Conservation (phyloP, 352 stramenopile genomes). For the Pythium dissimile region DNA sequence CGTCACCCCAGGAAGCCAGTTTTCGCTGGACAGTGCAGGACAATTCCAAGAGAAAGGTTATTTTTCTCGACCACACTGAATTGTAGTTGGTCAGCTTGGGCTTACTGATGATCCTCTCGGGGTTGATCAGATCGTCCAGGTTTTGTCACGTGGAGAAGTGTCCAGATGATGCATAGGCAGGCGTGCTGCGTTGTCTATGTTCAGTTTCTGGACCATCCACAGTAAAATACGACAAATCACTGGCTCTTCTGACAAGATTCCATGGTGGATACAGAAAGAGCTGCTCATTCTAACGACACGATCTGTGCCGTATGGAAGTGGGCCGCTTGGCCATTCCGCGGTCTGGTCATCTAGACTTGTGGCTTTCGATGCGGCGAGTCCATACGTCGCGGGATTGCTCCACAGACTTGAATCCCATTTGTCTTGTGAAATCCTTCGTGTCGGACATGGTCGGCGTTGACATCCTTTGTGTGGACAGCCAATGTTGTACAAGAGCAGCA, state of each 20-base stretch:
- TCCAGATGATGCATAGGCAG: background rate
- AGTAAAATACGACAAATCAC: background rate
- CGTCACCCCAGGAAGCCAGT: background rate
- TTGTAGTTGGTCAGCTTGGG: background rate
- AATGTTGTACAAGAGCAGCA: no score
- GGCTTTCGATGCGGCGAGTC: background rate
- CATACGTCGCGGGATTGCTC: background rate
- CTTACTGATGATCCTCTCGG: background rate
- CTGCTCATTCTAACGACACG: no score
- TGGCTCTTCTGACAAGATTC: background rate
- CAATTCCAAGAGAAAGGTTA: background rate
- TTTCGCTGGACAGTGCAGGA: background rate
- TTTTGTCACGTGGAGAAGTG: background rate
- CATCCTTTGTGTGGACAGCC: background rate
- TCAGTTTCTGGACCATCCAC: background rate
- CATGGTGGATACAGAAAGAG: background rate
- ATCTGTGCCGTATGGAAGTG: background rate
- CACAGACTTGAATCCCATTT: no score
- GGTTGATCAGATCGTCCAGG: background rate
- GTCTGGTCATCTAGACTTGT: background rate
- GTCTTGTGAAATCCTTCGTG: no score
- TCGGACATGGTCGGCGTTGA: background rate
- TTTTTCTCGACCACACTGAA: background rate
- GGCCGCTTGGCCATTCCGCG: no score
- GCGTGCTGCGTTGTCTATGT: background rate